phyloP scores from a whole-genome alignment of 176 grass and related monocot genomes.

The Raddia guianensis region DNA sequence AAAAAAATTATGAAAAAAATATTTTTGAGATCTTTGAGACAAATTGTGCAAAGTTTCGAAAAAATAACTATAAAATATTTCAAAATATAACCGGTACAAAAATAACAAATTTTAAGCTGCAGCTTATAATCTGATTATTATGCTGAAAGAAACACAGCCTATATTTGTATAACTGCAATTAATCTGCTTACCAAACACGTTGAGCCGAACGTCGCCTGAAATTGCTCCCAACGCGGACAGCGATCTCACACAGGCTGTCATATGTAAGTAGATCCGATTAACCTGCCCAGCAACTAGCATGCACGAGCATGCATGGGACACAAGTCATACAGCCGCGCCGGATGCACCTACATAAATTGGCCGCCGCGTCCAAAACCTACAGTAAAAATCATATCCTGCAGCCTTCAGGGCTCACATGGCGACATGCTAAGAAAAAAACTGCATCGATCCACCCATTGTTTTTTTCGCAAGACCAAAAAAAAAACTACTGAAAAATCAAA shows the following conservation, averaged over 20 bases:
- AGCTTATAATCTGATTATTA: too few relatives aligned
- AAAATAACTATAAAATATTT: too few relatives aligned
- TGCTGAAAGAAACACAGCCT: too few relatives aligned
- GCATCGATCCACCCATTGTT: not conserved
- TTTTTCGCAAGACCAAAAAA: not conserved
- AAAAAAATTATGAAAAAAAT: too few relatives aligned
- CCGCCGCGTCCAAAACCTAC: constrained; percentile 18
- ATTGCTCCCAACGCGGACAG: not conserved
- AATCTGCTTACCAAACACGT: constrained; percentile 14
- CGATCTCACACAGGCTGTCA: constrained; percentile 25
- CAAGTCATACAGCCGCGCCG: not conserved
- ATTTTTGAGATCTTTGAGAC: too few relatives aligned
- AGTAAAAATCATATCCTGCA: not conserved
- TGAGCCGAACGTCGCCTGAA: not conserved
- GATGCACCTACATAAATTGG: not conserved
- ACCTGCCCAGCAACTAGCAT: not conserved
- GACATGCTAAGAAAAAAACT: constrained; percentile 27
- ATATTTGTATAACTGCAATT: not conserved
- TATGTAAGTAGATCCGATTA: not conserved
- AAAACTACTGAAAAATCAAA: not conserved
- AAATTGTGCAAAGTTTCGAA: too few relatives aligned
- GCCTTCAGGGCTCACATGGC: constrained; percentile 33
- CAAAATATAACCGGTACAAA: too few relatives aligned
- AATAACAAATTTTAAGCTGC: too few relatives aligned
- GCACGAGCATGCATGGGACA: not conserved